A percentile compares a stretch with the other conserved stretches of the same genome.
These are phyloP conservation scores for Heliamphora exappendiculata DNA, from an alignment of 148 eudicot species.

Conservation along the genomic window DNA sequence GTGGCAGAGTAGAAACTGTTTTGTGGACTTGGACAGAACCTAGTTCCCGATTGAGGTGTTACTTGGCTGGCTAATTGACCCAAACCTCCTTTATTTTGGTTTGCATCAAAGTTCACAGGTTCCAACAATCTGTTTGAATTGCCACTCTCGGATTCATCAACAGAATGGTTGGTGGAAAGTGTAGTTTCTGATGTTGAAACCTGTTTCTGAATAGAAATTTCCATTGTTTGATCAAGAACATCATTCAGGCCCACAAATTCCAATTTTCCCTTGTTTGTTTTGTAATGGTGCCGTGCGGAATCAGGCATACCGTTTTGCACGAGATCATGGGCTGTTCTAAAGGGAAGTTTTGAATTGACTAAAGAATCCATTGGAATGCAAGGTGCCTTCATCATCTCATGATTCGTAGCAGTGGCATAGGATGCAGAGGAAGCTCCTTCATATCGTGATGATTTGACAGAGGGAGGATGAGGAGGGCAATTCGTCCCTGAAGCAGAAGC, in stretches of 20 bases:
- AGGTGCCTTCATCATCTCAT: constrained; percentile 7
- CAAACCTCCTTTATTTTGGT: constrained; percentile 17
- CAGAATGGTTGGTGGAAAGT: constrained; percentile 24
- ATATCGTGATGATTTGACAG: constrained; percentile 12
- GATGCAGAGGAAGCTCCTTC: constrained; percentile 27
- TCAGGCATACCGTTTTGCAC: constrained; percentile 1
- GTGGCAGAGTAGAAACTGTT: constrained; percentile 60
- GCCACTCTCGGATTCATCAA: constrained; percentile 27
- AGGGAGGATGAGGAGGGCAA: too few species aligned
- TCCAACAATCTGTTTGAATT: constrained; percentile 26
- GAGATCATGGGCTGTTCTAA: constrained; percentile 16
- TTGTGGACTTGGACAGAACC: constrained; percentile 59
- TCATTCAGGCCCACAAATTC: constrained; percentile 12
- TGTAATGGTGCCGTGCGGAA: background rate
- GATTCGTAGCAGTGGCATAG: constrained; percentile 12
- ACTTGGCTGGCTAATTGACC: constrained; percentile 15
- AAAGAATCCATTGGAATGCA: constrained; percentile 8
- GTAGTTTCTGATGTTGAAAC: constrained; percentile 27
- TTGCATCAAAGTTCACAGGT: constrained; percentile 9
- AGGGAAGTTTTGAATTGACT: constrained; percentile 17
- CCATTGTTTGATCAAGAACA: constrained; percentile 20
- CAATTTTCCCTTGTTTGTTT: constrained; percentile 24
- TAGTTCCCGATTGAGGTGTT: constrained; percentile 26
- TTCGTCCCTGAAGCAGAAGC: too few species aligned
- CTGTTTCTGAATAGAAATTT: constrained; percentile 25